Evolutionary conservation across 768 basidiomycete genomes (phyloP).

Genomic region (Calocera cornea): DNA sequence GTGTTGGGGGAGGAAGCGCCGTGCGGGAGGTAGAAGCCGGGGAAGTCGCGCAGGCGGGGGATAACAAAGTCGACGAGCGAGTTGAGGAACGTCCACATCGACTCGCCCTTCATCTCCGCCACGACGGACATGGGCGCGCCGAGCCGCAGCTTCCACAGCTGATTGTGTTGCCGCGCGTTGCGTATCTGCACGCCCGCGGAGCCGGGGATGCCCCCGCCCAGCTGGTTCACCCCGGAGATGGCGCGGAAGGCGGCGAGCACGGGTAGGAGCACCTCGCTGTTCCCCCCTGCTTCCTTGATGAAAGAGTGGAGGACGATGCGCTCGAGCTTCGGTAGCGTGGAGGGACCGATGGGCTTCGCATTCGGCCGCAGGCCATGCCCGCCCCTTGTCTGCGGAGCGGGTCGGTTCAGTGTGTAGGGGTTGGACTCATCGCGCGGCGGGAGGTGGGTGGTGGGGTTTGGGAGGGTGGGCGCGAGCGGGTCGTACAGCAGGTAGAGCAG

Average conservation of each 20-base stretch:
- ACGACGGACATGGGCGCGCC: slow-evolving; percentile 76
- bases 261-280: slow-evolving; percentile 61
- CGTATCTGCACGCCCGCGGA: slow-evolving; percentile 63
- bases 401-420: slow-evolving; percentile 69
- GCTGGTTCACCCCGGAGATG: slow-evolving; percentile 67
- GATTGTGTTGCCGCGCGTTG: slow-evolving; percentile 40
- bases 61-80: slow-evolving; percentile 86
- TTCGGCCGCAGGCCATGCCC: slow-evolving; percentile 44
- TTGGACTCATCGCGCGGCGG: slow-evolving; percentile 43
- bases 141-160: slow-evolving; percentile 68
- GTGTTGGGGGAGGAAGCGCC: slow-evolving; percentile 54
- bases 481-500: not conserved
- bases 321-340: slow-evolving; percentile 64
- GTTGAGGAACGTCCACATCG: slow-evolving; percentile 90
- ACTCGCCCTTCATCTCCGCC: slow-evolving; percentile 76
- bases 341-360: slow-evolving; percentile 44
- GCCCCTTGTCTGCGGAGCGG: slow-evolving; percentile 53
- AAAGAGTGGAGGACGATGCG: slow-evolving; percentile 76
- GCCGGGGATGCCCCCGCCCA: slow-evolving; percentile 57
- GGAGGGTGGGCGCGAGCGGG: not conserved
- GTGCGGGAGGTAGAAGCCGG: slow-evolving; percentile 67
- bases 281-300: slow-evolving; percentile 63
- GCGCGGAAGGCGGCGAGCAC: slow-evolving; percentile 78
- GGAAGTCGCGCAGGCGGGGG: slow-evolving; percentile 85
- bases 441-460: not conserved